Conservation (phyloP, 2,329 filamentous ascomycete species). For the Fusarium albidum region DNA sequence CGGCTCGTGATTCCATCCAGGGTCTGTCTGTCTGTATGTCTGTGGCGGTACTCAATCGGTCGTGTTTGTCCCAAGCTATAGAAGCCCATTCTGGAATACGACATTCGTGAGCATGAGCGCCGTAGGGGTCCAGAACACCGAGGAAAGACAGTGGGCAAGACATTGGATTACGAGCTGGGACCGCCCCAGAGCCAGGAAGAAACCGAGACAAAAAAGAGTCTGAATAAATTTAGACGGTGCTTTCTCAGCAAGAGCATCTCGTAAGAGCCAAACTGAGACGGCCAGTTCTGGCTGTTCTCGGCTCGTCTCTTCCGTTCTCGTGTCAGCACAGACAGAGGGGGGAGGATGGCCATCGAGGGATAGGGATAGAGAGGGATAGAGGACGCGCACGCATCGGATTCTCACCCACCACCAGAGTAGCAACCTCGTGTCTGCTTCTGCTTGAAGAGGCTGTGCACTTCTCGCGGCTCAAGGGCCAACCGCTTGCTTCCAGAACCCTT, state of each 20-base stretch:
- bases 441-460: conserved; percentile 26
- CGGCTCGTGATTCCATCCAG: conserved; percentile 12
- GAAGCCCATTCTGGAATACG: conserved; percentile 1
- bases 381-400: conserved; percentile 31
- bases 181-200: not conserved
- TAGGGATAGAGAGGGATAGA: conserved; percentile 1
- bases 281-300: not conserved
- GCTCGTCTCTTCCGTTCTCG: conserved; percentile 10
- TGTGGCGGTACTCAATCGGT: not conserved
- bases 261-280: not conserved
- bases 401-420: conserved; percentile 27
- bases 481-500: conserved; percentile 18
- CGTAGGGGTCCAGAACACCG: too few species aligned
- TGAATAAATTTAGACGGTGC: conserved; percentile 30
- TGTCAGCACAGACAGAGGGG: conserved; percentile 1
- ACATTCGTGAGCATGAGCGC: not conserved
- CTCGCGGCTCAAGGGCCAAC: not conserved
- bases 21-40: conserved; percentile 10
- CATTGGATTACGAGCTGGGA: not conserved
- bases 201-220: not conserved
- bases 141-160: not conserved
- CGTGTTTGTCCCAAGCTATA: not conserved
- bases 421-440: conserved; percentile 31
- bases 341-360: too few species aligned
- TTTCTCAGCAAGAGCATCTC: not conserved